Percentiles rank a stretch among this genome's conserved stretches.
phyloP scores from a whole-genome alignment of 2,329 filamentous ascomycete species.

The Coniochaeta hoffmannii region DNA sequence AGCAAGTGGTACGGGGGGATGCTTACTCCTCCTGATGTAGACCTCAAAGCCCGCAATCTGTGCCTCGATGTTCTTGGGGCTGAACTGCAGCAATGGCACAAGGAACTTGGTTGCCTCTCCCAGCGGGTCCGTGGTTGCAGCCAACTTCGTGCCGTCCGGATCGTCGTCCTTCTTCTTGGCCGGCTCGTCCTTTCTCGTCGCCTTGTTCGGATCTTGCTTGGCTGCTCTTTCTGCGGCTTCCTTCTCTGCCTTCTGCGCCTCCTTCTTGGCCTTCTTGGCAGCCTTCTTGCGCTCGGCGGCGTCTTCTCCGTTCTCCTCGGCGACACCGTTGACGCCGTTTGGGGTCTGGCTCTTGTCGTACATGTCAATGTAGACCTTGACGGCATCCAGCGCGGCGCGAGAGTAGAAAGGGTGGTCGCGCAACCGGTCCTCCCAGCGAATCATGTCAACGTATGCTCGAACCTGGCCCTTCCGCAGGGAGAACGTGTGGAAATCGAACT shows the following conservation, averaged over 20 bases:
- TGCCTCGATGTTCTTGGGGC: constrained; percentile 70
- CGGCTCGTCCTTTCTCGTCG: constrained; percentile 51
- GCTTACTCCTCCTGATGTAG: constrained; percentile 73
- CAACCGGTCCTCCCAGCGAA: constrained; percentile 88
- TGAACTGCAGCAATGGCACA: constrained; percentile 71
- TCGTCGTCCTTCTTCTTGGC: constrained; percentile 86
- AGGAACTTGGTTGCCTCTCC: constrained; percentile 85
- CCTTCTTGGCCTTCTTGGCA: constrained; percentile 75
- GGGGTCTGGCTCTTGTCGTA: constrained; percentile 64
- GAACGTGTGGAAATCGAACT: constrained; percentile 98
- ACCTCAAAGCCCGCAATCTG: constrained; percentile 89
- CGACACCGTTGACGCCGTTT: constrained; percentile 54
- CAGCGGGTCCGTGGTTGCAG: constrained; percentile 74
- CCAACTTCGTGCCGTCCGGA: constrained; percentile 72
- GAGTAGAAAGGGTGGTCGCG: constrained; percentile 92
- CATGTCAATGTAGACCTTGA: constrained; percentile 72
- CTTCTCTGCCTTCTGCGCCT: constrained; percentile 61
- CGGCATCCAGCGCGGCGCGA: constrained; percentile 71
- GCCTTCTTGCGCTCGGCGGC: constrained; percentile 75
- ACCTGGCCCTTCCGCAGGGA: constrained; percentile 96
- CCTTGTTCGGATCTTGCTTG: constrained; percentile 79
- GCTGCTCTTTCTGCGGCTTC: constrained; percentile 71
- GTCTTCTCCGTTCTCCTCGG: constrained; percentile 54
- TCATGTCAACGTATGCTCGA: constrained; percentile 89
- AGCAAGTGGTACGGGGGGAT: not conserved